These are phyloP conservation scores for Corynascus novoguineensis DNA, from an alignment of 495 filamentous ascomycete species.

Conservation along the genomic window DNA sequence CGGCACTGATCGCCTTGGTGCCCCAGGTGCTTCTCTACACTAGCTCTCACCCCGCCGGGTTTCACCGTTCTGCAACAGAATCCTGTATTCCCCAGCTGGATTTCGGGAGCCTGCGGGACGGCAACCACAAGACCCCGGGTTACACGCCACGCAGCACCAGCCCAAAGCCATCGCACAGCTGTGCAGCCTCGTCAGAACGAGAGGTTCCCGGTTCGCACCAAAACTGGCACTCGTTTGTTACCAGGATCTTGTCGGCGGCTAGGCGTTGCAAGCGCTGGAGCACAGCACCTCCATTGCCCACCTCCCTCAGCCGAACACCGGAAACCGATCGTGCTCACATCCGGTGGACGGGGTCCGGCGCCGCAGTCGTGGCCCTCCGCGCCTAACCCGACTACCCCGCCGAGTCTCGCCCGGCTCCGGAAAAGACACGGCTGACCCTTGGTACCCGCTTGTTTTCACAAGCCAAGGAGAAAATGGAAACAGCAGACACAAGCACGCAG, in stretches of 20 bases:
- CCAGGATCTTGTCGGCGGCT: neutral
- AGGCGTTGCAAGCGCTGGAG: neutral
- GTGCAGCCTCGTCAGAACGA: neutral
- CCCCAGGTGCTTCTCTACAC: neutral
- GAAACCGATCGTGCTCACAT: neutral
- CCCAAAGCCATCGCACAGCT: no score
- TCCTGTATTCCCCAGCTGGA: neutral
- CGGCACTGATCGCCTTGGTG: neutral
- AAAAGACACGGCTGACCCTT: neutral
- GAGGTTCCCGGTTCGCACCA: neutral
- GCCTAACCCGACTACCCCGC: slow-evolving; percentile 1
- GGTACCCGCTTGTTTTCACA: slow-evolving; percentile 11
- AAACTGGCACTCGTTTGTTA: neutral
- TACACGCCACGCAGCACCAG: slow-evolving; percentile 8
- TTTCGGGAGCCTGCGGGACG: neutral
- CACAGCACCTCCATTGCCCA: neutral
- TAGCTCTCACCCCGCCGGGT: neutral
- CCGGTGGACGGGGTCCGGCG: neutral
- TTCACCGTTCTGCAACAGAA: neutral
- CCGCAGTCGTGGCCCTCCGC: neutral
- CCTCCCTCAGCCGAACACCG: neutral
- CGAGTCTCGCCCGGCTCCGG: neutral
- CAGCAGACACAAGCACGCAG: slow-evolving; percentile 34
- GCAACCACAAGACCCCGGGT: neutral
- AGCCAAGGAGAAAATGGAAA: slow-evolving; percentile 22